Evolutionary conservation across 352 stramenopile genomes (phyloP), one percentile per base, ranked within the genome.

Genomic region (Phytophthora constricta): DNA sequence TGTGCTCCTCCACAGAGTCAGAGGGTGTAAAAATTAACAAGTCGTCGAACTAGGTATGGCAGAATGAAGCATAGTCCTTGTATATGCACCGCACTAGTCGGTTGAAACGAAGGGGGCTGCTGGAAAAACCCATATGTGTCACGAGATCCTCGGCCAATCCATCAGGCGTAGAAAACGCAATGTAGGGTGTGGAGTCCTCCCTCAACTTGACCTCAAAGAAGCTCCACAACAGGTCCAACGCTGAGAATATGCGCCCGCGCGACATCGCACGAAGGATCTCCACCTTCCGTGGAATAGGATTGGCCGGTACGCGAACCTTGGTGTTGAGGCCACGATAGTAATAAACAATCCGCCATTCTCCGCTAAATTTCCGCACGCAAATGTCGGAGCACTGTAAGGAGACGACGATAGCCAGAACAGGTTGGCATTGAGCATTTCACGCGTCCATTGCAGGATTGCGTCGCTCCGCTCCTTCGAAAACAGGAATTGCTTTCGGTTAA

Each of bases 301-400:
- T 53, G 4, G 46, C 46, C 2, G 46, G 46, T 4, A 53, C 46
- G 3, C 46, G 47, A 10, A 54, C 41, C 41, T 54, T 42, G 7
- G 47, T 26, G 14, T 54, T 54, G 16, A 43, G 27, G 5, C 47
- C 47, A 1, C 47, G 26, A 27, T 42, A 54, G 17, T 54, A 23
- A 28, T 54, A 26, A 2, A 54, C 47, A 4, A 54, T 43, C 14
- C 47, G 25, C 47, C 47, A 54, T 8, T 43, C 47, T 1, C 47
- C 47, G 2, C 16, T 41, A 3, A 7, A 8, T 19, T 54, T 54
- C 10, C n/a, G 5, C 1, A 54, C 47, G 16, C 47, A 43, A 54
- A 54, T 23, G 26, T 54, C 27, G 47, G 47, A 17, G 27, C 27
- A 16, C 49, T 45, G 4, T 56, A 56, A 10, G 49, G 49, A 33